A percentile compares a stretch with the other conserved stretches of the same genome.
These are phyloP conservation scores for Fistulina hepatica DNA, from an alignment of 1,284 basidiomycete species.

Conservation along the genomic window DNA sequence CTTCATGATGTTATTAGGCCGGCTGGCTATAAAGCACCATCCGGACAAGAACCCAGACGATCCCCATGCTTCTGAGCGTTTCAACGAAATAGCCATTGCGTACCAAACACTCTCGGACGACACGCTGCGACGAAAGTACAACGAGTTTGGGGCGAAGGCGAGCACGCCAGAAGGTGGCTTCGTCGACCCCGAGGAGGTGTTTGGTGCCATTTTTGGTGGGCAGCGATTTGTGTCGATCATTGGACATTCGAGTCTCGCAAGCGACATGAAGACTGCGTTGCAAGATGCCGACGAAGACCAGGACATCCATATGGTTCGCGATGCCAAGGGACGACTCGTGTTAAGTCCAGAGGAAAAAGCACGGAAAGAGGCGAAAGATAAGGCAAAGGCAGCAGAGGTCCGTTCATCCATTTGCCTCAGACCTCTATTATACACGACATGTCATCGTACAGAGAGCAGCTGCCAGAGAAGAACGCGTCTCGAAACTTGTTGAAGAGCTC, in stretches of 20 bases:
- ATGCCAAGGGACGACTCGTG: conserved; percentile 17
- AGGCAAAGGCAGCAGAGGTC: conserved; percentile 61
- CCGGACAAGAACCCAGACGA: conserved; percentile 93
- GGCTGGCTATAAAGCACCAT: conserved; percentile 88
- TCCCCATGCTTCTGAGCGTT: conserved; percentile 81
- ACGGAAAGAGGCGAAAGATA: conserved; percentile 66
- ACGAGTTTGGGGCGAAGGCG: conserved; percentile 81
- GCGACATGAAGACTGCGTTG: conserved; percentile 96
- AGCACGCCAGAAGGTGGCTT: conserved; percentile 69
- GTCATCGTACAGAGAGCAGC: conserved; percentile 71
- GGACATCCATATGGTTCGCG: conserved; percentile 25
- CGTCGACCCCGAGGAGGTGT: conserved; percentile 73
- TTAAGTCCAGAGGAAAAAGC: conserved; percentile 79
- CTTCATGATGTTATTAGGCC: conserved; percentile 35
- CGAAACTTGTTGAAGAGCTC: conserved; percentile 76
- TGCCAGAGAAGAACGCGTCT: conserved; percentile 68
- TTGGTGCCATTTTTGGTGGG: conserved; percentile 87
- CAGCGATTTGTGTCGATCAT: conserved; percentile 78
- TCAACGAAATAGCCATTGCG: conserved; percentile 82
- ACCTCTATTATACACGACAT: conserved; percentile 8
- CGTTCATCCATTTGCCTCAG: conserved; percentile 14
- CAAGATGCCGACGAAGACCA: conserved; percentile 84
- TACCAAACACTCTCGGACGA: conserved; percentile 88
- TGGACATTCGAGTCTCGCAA: conserved; percentile 74
- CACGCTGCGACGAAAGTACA: conserved; percentile 80